phyloP scores from a whole-genome alignment of 2,329 filamentous ascomycete genomes.

The Colletotrichum sp. region DNA sequence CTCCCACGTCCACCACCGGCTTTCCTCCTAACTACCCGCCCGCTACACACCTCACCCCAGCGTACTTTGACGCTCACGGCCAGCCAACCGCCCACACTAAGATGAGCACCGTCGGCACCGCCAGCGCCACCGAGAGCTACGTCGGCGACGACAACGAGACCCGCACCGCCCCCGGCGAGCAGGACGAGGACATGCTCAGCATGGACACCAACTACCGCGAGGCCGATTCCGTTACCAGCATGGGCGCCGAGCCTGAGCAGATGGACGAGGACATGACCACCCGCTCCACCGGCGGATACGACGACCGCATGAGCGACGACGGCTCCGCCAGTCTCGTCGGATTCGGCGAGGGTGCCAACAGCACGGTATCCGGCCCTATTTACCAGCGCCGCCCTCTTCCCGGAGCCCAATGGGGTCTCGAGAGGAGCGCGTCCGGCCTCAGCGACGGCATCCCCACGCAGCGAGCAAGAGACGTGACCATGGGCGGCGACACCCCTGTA shows the following conservation, averaged over 20 bases:
- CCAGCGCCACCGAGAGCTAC: slow-evolving; percentile 82
- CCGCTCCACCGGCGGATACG: slow-evolving; percentile 55
- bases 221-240: slow-evolving; percentile 65
- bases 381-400: slow-evolving; percentile 59
- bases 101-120: slow-evolving; percentile 91
- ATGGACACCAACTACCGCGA: slow-evolving; percentile 67
- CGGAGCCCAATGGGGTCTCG: slow-evolving; percentile 46
- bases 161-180: slow-evolving; percentile 58
- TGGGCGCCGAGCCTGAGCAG: slow-evolving; percentile 44
- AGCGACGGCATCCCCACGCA: slow-evolving; percentile 46
- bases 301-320: slow-evolving; percentile 85
- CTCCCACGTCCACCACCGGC: slow-evolving; percentile 53
- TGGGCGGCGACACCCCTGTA: slow-evolving; percentile 45
- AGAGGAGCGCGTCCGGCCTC: slow-evolving; percentile 57
- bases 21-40: slow-evolving; percentile 45
- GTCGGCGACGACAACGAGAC: slow-evolving; percentile 58
- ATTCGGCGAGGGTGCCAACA: slow-evolving; percentile 90
- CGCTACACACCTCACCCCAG: slow-evolving; percentile 53
- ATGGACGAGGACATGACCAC: slow-evolving; percentile 60
- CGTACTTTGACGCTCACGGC: slow-evolving; percentile 82
- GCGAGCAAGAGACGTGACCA: slow-evolving; percentile 37
- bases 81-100: slow-evolving; percentile 71
- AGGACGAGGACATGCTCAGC: slow-evolving; percentile 73
- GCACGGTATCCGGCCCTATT: slow-evolving; percentile 81
- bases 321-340: slow-evolving; percentile 84